Evolutionary conservation across 2,329 filamentous ascomycete genomes (phyloP).

Genomic region (Fusarium nodosum): DNA sequence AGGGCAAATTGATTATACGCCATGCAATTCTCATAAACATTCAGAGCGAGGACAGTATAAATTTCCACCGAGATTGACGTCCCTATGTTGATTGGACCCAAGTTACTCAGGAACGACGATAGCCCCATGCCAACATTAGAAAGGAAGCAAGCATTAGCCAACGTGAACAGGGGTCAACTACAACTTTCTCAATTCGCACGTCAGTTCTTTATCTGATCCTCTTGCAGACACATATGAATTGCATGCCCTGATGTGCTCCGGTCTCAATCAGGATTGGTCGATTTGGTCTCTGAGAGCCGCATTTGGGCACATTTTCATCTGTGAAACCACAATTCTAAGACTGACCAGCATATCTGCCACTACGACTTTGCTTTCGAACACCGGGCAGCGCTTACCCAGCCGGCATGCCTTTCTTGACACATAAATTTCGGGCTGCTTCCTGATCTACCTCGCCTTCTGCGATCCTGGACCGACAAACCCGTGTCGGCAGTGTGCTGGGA

Average conservation of each 20-base stretch:
- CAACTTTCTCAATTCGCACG: conserved; percentile 6
- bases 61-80: conserved; percentile 40
- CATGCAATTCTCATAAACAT: conserved; percentile 4
- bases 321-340: conserved; percentile 21
- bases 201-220: not conserved
- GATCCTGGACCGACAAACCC: not conserved
- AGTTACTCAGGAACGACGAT: conserved; percentile 43
- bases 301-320: conserved; percentile 32
- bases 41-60: conserved; percentile 31
- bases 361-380: conserved; percentile 23
- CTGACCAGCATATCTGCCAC: not conserved
- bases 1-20: conserved; percentile 47
- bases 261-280: conserved; percentile 25
- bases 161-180: conserved; percentile 12
- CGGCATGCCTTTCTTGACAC: not conserved
- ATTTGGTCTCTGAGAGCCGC: conserved; percentile 18
- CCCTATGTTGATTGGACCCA: conserved; percentile 8
- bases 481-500: not conserved
- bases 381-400: not conserved
- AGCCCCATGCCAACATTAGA: conserved; percentile 27
- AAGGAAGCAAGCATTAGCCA: conserved; percentile 18
- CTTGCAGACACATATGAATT: conserved; percentile 1
- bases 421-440: conserved; percentile 12
- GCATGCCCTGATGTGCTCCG: conserved; percentile 13
- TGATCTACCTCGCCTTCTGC: conserved; percentile 14